These are phyloP conservation scores for Solanum verrucosum DNA, from an alignment of 257 asterid genomes.

Conservation along the genomic window DNA sequence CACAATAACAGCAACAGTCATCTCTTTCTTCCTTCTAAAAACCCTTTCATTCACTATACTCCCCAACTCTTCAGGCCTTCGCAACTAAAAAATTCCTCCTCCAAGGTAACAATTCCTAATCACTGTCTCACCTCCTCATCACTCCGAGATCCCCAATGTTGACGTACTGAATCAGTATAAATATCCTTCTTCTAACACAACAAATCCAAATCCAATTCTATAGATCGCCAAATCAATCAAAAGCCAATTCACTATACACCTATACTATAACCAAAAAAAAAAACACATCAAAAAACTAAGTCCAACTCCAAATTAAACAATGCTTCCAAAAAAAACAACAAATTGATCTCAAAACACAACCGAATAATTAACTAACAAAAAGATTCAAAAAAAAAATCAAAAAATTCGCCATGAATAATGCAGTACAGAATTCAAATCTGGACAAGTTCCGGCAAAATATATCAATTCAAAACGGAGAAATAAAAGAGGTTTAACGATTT, in stretches of 20 bases:
- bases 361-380: not conserved
- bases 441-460: constrained; percentile 14
- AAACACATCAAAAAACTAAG: not conserved
- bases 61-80: not conserved
- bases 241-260: not conserved
- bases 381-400: not conserved
- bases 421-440: constrained; percentile 28
- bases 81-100: constrained; percentile 1
- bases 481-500: constrained; percentile 1
- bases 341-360: not conserved
- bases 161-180: not conserved
- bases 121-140: not conserved
- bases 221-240: not conserved
- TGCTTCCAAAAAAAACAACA: not conserved
- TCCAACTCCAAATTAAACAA: not conserved
- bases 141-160: not conserved
- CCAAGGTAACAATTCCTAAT: not conserved
- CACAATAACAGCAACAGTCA: constrained; percentile 38
- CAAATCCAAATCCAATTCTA: not conserved
- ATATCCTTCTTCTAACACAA: not conserved
- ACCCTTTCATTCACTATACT: constrained; percentile 40
- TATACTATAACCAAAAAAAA: not conserved
- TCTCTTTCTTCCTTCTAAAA: constrained; percentile 47
- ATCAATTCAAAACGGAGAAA: constrained; percentile 5
- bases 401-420: not conserved